Percentiles rank a stretch among this genome's conserved stretches.
Conservation (phyloP, 768 basidiomycete genomes). For the Paxillus rubicundulus region DNA sequence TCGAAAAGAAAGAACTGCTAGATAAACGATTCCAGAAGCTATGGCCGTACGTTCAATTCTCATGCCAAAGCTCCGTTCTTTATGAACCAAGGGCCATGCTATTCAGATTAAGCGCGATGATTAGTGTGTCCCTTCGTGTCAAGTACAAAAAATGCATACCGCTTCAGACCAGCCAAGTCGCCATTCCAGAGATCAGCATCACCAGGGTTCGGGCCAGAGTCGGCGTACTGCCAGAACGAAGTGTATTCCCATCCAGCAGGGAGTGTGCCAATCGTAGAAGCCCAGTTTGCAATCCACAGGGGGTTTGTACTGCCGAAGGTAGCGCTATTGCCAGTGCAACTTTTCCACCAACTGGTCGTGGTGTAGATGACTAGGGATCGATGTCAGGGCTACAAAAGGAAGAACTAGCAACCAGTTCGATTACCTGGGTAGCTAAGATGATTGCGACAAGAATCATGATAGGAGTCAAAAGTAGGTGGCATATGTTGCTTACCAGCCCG, state of each 20-base stretch:
- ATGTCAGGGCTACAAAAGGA: too few relatives aligned
- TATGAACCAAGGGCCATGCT: slow-evolving; percentile 21
- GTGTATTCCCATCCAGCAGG: slow-evolving; percentile 57
- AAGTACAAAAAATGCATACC: slow-evolving; percentile 26
- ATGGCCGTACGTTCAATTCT: too few relatives aligned
- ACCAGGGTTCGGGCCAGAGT: slow-evolving; percentile 54
- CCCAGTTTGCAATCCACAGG: slow-evolving; percentile 58
- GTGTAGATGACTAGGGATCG: slow-evolving; percentile 51
- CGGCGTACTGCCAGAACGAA: slow-evolving; percentile 63
- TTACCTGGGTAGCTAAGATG: slow-evolving; percentile 41
- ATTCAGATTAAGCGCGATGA: neutral
- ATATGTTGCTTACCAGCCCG: slow-evolving; percentile 38
- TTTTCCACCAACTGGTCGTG: slow-evolving; percentile 66
- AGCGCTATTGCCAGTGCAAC: slow-evolving; percentile 59
- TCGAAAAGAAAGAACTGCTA: too few relatives aligned
- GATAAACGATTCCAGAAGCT: too few relatives aligned
- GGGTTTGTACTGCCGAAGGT: slow-evolving; percentile 51
- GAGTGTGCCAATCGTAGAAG: slow-evolving; percentile 49
- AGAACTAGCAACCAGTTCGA: neutral
- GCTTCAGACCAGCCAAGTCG: slow-evolving; percentile 40
- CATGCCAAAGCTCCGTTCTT: too few relatives aligned
- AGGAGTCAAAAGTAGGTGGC: neutral
- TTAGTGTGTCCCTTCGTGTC: neutral
- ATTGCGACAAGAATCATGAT: neutral
- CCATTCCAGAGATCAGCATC: slow-evolving; percentile 61